A percentile compares a stretch with the other conserved stretches of the same genome.
phyloP scores from a whole-genome alignment of 1,284 basidiomycete genomes.

The Schizophyllum amplum region DNA sequence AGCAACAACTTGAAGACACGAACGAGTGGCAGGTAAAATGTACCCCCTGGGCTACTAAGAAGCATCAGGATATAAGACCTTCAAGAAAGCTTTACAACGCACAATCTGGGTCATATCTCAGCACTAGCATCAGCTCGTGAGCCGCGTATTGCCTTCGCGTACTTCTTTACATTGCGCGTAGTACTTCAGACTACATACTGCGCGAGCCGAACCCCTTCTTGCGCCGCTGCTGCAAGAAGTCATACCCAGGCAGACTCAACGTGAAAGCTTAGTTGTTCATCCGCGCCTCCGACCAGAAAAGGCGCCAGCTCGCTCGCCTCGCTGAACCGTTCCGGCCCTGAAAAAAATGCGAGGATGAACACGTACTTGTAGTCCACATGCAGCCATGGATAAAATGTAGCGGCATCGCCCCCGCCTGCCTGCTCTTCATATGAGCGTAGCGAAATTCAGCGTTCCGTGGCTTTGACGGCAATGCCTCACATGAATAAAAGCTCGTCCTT shows the following conservation, averaged over 20 bases:
- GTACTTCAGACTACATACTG: slow-evolving; percentile 37
- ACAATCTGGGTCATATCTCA: slow-evolving; percentile 49
- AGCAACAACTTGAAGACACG: too few relatives aligned
- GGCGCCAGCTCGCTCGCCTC: slow-evolving; percentile 49
- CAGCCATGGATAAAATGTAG: slow-evolving; percentile 48
- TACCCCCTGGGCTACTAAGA: slow-evolving; percentile 35
- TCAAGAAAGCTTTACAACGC: slow-evolving; percentile 6
- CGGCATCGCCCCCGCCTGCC: slow-evolving; percentile 33
- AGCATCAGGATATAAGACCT: neutral
- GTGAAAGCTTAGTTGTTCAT: slow-evolving; percentile 47
- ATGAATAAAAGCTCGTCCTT: slow-evolving; percentile 42
- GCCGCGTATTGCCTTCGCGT: slow-evolving; percentile 16
- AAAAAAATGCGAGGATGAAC: neutral
- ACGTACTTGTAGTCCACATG: slow-evolving; percentile 18
- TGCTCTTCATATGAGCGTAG: slow-evolving; percentile 42
- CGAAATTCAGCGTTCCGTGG: slow-evolving; percentile 36
- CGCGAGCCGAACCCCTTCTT: slow-evolving; percentile 23
- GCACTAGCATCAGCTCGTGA: slow-evolving; percentile 42
- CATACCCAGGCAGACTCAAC: slow-evolving; percentile 51
- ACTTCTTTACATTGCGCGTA: too few relatives aligned
- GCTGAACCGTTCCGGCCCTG: slow-evolving; percentile 55
- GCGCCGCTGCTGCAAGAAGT: slow-evolving; percentile 39
- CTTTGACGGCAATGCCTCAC: slow-evolving; percentile 35
- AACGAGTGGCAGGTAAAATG: too few relatives aligned
- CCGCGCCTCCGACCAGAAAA: slow-evolving; percentile 29